Evolutionary conservation across 768 basidiomycete species (phyloP), one percentile per base, ranked within the genome.

Genomic region (Mycena alexandri): DNA sequence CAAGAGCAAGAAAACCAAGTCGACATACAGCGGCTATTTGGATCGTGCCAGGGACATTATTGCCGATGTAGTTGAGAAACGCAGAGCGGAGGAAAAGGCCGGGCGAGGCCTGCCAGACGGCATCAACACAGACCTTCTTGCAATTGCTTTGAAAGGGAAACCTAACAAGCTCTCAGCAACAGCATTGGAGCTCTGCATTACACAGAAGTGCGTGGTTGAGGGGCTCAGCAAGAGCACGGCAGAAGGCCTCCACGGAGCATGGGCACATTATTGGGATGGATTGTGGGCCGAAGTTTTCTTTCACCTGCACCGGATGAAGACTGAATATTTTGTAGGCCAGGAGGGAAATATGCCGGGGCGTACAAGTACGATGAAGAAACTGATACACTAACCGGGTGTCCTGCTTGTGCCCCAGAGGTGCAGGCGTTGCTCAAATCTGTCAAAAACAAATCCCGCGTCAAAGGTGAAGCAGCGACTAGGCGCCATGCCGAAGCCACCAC

Each of bases 401-500:
- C 76, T 4, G 78, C 76, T 0, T 59, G 74, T 1, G 75, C 75
- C 0, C 53, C 51, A 24, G 67, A 69, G 22, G 74, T 80, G 1
- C 63, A 72, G 12, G 57, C 67, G 1, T 29, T 79, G 8, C 48
- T 79, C 8, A 73, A 75, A 34, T 70, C 72, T 0, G 50, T 79
- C 50, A 77, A 76, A 22, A 67, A 75, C 25, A 65, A 71, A 52
- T 16, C 69, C 11, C 50, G 69, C 36, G 41, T 63, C 2, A 72
- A 76, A 44, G 75, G 73, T 0, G 72, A 62, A 14, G 62, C 71
- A 16, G 70, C 71, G 29, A 73, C 65, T 5, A 74, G 74, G 3
- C 65, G 74, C 38, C 79, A 82, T 67, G 79, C 78, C 0, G 72
- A 76, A 22, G 77, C 78, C 3, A 79, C 78, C 53, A 70, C 73